Evolutionary conservation across 2,329 filamentous ascomycete genomes (phyloP), one percentile per base, ranked within the genome.

Genomic region (Ophiostoma sp.): DNA sequence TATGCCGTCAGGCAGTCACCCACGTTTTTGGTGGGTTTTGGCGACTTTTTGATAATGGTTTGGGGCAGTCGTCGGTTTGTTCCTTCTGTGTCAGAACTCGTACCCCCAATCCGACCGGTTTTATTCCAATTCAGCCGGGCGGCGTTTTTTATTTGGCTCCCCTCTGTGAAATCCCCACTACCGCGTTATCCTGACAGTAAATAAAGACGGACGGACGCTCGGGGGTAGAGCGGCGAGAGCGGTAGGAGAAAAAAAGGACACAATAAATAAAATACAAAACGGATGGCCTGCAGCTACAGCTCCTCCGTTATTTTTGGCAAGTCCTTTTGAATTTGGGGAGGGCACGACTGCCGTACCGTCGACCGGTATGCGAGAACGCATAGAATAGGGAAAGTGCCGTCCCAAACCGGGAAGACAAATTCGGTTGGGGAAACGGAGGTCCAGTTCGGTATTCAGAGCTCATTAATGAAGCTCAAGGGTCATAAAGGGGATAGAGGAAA

Each of bases 361-460:
- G 12, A 11, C 33, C 33, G 50, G 55, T 25, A 25, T 28, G 15
- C n/a, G 61, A 66, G 22, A 66, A 66, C 36, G n/a, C 36, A 17
- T 8, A 15, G 22, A 42, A 45, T 45, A 7, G 25, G 64, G 63
- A 45, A 48, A 31, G 15, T 59, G 33, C 31, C 31, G 33, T 19
- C 39, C 50, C 25, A 71, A 50, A 61, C 25, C 39, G 69, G 55
- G 55, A 63, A 71, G 69, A 63, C 69, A 71, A 63, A 12, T 45
- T n/a, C 55, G 33, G 55, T 36, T 69, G 31, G 64, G 64, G 4
- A 55, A 39, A 39, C 52, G 55, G 55, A 42, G 28, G 36, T 17
- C n/a, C 61, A 28, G n/a, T 15, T 64, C 57, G 33, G 57, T 63
- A 22, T 22, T 22, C 57, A 63, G 33, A 19, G 25, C 2, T 2